A percentile compares a stretch with the other conserved stretches of the same genome.
Conservation (phyloP, 2,329 filamentous ascomycete species). For the Volutella citrinella region DNA sequence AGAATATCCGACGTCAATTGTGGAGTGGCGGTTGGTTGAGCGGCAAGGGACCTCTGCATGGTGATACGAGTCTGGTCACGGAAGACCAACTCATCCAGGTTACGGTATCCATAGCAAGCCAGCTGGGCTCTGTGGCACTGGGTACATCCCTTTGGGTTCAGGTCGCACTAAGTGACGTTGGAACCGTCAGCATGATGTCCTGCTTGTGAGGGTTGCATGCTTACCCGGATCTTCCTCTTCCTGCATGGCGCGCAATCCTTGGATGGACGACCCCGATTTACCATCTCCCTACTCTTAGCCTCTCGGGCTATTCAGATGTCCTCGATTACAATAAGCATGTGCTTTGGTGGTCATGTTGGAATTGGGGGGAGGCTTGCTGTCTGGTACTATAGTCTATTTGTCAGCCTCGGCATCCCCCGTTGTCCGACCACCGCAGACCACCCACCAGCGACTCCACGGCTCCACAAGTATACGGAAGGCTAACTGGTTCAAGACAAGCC, state of each 20-base stretch:
- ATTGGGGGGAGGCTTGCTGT: no score
- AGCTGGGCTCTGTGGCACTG: slow-evolving; percentile 22
- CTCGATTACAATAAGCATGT: no score
- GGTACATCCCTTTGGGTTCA: slow-evolving; percentile 15
- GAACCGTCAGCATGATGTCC: not conserved
- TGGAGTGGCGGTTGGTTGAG: not conserved
- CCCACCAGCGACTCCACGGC: no score
- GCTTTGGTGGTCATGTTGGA: no score
- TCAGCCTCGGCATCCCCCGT: no score
- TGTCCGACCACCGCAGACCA: no score
- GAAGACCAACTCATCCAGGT: slow-evolving; percentile 20
- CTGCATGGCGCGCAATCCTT: slow-evolving; percentile 1
- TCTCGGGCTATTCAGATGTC: no score
- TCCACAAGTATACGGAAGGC: no score
- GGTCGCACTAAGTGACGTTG: not conserved
- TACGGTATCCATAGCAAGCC: slow-evolving; percentile 23
- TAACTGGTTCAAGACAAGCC: no score
- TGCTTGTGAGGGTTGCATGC: not conserved
- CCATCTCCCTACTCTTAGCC: no score
- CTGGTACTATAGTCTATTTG: no score
- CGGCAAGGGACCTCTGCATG: slow-evolving; percentile 9
- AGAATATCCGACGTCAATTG: slow-evolving; percentile 2
- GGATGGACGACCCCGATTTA: slow-evolving; percentile 1
- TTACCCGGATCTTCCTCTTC: slow-evolving; percentile 3
- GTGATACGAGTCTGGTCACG: slow-evolving; percentile 19